phyloP scores from a whole-genome alignment of 176 grass and related monocot genomes.

The Cocos nucifera region DNA sequence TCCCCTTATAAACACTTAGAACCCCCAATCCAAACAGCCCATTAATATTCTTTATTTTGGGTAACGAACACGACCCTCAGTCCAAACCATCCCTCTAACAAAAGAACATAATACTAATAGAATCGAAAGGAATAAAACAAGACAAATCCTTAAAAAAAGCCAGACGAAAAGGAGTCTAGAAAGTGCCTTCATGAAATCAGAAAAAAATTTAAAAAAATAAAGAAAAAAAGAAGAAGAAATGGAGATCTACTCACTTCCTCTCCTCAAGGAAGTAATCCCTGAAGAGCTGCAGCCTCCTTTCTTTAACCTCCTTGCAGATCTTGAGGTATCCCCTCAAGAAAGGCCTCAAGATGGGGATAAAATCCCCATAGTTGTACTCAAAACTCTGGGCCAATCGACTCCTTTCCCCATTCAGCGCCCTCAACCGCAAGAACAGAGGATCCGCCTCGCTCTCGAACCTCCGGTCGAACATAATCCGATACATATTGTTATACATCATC shows the following conservation, averaged over 20 bases:
- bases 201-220: too few relatives aligned
- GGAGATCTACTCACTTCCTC: slow-evolving; percentile 54
- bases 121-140: too few relatives aligned
- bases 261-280: slow-evolving; percentile 86
- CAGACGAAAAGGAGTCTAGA: too few relatives aligned
- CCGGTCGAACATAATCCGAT: slow-evolving; percentile 82
- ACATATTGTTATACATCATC: slow-evolving; percentile 98
- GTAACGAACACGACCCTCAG: too few relatives aligned
- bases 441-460: slow-evolving; percentile 67
- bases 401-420: slow-evolving; percentile 56
- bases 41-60: too few relatives aligned
- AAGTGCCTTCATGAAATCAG: too few relatives aligned
- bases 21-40: too few relatives aligned
- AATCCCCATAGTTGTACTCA: slow-evolving; percentile 94
- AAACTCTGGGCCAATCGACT: slow-evolving; percentile 92
- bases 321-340: slow-evolving; percentile 65
- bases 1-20: too few relatives aligned
- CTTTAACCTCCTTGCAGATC: slow-evolving; percentile 73
- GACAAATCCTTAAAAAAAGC: too few relatives aligned
- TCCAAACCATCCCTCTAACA: too few relatives aligned
- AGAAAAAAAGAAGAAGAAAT: too few relatives aligned
- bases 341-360: slow-evolving; percentile 72
- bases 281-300: slow-evolving; percentile 65
- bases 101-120: too few relatives aligned
- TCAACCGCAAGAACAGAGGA: slow-evolving; percentile 54